Conservation (phyloP, 441 rosid genomes). For the Adansonia rubrostipa region DNA sequence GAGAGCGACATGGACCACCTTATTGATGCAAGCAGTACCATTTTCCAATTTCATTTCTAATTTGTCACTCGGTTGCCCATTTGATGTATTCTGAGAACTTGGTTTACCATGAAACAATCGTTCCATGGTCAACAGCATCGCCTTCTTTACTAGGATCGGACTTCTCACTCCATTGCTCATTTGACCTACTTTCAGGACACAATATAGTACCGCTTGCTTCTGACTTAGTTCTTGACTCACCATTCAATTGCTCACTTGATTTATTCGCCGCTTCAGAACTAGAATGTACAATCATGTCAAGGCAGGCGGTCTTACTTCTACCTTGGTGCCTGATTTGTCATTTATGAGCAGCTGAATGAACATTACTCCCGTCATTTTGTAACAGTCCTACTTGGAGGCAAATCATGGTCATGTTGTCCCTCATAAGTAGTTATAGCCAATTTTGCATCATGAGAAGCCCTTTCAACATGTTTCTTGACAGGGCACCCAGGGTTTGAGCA, state of each 20-base stretch:
- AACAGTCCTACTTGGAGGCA: constrained; percentile 45
- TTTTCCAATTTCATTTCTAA: constrained; percentile 33
- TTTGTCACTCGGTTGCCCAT: constrained; percentile 30
- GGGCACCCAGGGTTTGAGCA: too few species aligned
- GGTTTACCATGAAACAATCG: neutral
- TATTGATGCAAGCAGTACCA: constrained; percentile 10
- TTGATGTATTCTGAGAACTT: constrained; percentile 26
- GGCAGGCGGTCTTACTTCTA: constrained; percentile 25
- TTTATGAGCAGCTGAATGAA: too few species aligned
- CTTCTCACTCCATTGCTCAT: too few species aligned
- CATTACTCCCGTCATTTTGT: constrained; percentile 34
- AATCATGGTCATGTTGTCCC: too few species aligned
- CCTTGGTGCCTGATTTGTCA: too few species aligned
- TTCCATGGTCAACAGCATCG: neutral
- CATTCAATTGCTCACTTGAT: constrained; percentile 35
- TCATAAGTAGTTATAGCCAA: too few species aligned
- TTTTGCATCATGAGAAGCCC: too few species aligned
- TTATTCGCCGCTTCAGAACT: constrained; percentile 34
- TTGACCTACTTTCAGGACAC: too few species aligned
- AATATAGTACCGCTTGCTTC: constrained; percentile 30
- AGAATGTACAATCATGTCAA: constrained; percentile 28
- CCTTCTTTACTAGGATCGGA: too few species aligned
- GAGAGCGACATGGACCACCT: constrained; percentile 15
- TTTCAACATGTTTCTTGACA: too few species aligned
- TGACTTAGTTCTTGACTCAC: constrained; percentile 28